phyloP scores from a whole-genome alignment of 2,329 filamentous ascomycete species.

The Hypoxylon sp. region DNA sequence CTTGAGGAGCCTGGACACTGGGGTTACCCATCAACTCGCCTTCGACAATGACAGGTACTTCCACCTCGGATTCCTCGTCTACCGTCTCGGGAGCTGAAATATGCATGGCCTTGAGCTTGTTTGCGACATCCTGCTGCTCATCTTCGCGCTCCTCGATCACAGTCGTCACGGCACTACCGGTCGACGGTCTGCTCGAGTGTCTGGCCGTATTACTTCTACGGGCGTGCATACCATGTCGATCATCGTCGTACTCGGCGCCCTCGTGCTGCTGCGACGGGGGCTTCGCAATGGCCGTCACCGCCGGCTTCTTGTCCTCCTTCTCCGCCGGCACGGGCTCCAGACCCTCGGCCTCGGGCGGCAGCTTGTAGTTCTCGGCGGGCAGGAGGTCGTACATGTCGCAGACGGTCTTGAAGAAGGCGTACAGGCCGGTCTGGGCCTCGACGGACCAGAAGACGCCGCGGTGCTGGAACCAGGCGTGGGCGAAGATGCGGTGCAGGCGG shows the following conservation, averaged over 20 bases:
- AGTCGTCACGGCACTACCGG: slow-evolving; percentile 81
- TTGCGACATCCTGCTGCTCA: slow-evolving; percentile 62
- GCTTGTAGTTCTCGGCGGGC: slow-evolving; percentile 93
- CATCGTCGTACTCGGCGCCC: slow-evolving; percentile 58
- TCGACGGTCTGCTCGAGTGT: slow-evolving; percentile 84
- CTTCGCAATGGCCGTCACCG: slow-evolving; percentile 52
- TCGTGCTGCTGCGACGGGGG: slow-evolving; percentile 46
- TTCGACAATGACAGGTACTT: slow-evolving; percentile 57
- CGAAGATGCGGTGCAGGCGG: slow-evolving; percentile 94
- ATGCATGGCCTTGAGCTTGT: slow-evolving; percentile 60
- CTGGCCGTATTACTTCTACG: slow-evolving; percentile 80
- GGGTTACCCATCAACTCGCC: slow-evolving; percentile 50
- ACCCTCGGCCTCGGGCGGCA: slow-evolving; percentile 92
- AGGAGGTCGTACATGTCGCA: slow-evolving; percentile 92
- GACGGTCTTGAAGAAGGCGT: slow-evolving; percentile 96
- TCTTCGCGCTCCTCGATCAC: slow-evolving; percentile 88
- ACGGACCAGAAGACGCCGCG: slow-evolving; percentile 94
- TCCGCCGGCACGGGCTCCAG: slow-evolving; percentile 65
- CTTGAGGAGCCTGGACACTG: slow-evolving; percentile 29
- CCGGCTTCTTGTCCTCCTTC: slow-evolving; percentile 57
- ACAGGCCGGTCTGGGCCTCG: slow-evolving; percentile 89
- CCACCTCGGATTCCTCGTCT: slow-evolving; percentile 61
- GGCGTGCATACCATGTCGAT: slow-evolving; percentile 61
- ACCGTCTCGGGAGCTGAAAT: slow-evolving; percentile 68
- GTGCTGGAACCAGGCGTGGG: slow-evolving; percentile 99